Conservation (phyloP, 805 yeast species). For the Candida oleophila region DNA sequence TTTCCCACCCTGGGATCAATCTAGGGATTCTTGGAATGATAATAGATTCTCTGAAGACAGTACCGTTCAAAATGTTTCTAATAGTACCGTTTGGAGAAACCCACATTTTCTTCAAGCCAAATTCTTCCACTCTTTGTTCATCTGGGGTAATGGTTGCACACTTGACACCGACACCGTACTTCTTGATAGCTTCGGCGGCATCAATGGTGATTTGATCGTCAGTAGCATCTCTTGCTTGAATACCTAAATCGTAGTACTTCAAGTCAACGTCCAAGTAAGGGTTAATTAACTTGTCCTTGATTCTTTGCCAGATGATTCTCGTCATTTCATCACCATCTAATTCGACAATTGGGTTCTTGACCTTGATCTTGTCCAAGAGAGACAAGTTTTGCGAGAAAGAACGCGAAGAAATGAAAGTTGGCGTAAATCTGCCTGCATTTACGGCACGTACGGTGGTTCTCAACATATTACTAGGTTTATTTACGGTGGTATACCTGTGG, state of each 20-base stretch:
- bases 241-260: constrained; percentile 73
- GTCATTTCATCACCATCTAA: constrained; percentile 88
- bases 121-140: constrained; percentile 76
- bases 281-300: constrained; percentile 62
- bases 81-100: constrained; percentile 83
- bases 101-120: constrained; percentile 77
- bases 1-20: constrained; percentile 75
- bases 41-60: constrained; percentile 83
- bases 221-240: constrained; percentile 66
- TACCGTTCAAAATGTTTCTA: constrained; percentile 77
- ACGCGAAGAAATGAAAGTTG: constrained; percentile 8
- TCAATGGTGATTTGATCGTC: constrained; percentile 74
- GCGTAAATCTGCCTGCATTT: constrained; percentile 6
- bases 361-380: constrained; percentile 53
- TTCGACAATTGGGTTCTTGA: constrained; percentile 72
- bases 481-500: too few species aligned
- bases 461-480: constrained; percentile 9
- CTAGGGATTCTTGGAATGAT: constrained; percentile 77
- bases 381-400: constrained; percentile 9
- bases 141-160: constrained; percentile 88
- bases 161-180: constrained; percentile 78
- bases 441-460: constrained; percentile 9
- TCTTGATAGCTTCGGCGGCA: constrained; percentile 71
- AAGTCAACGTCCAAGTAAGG: constrained; percentile 74
- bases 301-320: constrained; percentile 76